A percentile compares a stretch with the other conserved stretches of the same genome.
These are phyloP conservation scores for Mycena vitilis DNA, from an alignment of 768 basidiomycete species.

Conservation along the genomic window DNA sequence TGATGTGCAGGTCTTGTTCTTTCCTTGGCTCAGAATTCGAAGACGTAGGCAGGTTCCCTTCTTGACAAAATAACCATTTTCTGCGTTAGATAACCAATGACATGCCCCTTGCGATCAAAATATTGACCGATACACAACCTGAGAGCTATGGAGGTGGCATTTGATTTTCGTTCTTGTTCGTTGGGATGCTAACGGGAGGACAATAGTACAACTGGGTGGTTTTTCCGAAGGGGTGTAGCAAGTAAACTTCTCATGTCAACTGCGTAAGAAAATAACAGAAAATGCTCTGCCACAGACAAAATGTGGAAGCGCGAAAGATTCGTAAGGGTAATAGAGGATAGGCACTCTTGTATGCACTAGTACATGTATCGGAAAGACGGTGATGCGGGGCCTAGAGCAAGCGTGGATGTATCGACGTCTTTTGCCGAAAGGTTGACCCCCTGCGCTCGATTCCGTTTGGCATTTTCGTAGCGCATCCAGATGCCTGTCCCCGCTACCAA, in stretches of 20 bases:
- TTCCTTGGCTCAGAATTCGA: constrained; percentile 35
- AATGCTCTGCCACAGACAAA: no score
- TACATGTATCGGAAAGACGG: constrained; percentile 63
- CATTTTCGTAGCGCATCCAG: constrained; percentile 64
- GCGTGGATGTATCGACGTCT: constrained; percentile 58
- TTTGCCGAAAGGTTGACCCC: constrained; percentile 53
- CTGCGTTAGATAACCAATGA: constrained; percentile 51
- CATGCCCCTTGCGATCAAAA: constrained; percentile 37
- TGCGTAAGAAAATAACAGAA: constrained; percentile 3
- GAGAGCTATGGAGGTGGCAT: constrained; percentile 18
- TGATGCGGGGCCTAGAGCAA: constrained; percentile 55
- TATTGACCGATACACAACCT: constrained; percentile 9
- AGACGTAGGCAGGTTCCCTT: constrained; percentile 55
- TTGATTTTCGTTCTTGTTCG: neutral
- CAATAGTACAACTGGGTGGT: constrained; percentile 7
- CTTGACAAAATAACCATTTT: constrained; percentile 49
- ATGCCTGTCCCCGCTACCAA: constrained; percentile 57
- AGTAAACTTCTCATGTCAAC: constrained; percentile 3
- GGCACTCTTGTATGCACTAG: no score
- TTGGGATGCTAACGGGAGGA: constrained; percentile 21
- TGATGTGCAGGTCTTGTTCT: constrained; percentile 46
- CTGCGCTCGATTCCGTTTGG: constrained; percentile 54
- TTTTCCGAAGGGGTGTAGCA: neutral
- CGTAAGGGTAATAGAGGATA: neutral
- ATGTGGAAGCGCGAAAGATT: constrained; percentile 1